A percentile compares a stretch with the other conserved stretches of the same genome.
Evolutionary conservation across 306 rosid species (phyloP).

Genomic region (Prunus armeniaca): DNA sequence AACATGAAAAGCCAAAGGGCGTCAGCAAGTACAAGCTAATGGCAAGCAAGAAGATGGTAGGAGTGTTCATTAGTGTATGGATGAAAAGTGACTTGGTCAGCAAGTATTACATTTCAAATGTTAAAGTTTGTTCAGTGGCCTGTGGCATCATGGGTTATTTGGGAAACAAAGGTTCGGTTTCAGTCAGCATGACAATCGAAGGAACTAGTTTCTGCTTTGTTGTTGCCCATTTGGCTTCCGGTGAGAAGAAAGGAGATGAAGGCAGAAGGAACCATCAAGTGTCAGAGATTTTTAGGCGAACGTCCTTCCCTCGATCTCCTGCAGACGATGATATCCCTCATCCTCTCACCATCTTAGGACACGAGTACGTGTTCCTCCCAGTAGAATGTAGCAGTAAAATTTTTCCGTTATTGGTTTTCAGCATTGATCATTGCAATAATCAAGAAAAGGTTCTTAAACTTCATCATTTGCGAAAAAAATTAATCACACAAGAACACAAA

Average conservation of each 20-base stretch:
- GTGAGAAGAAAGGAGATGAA: constrained; percentile 88
- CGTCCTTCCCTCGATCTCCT: constrained; percentile 49
- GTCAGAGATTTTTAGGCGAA: constrained; percentile 70
- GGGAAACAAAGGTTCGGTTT: constrained; percentile 91
- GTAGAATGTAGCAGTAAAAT: neutral
- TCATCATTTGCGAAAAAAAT: neutral
- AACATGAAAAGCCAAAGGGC: constrained; percentile 8
- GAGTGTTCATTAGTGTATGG: constrained; percentile 90
- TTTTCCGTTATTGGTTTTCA: neutral
- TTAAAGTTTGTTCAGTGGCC: constrained; percentile 80
- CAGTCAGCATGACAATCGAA: constrained; percentile 84
- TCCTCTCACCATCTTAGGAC: constrained; percentile 81
- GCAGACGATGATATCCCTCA: constrained; percentile 32
- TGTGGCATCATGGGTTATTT: constrained; percentile 97
- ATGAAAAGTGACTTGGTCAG: constrained; percentile 50
- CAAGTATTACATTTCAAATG: constrained; percentile 59
- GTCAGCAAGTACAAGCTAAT: constrained; percentile 48
- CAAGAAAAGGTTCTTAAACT: neutral
- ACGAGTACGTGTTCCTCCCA: constrained; percentile 64
- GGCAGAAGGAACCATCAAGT: constrained; percentile 76
- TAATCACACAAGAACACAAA: neutral
- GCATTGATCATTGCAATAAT: neutral
- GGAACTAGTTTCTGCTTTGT: constrained; percentile 93
- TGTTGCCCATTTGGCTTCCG: constrained; percentile 82
- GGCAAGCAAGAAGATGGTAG: constrained; percentile 96